phyloP scores from a whole-genome alignment of 371 early-diverging fungal genomes.

The Actinomortierella wolfii region DNA sequence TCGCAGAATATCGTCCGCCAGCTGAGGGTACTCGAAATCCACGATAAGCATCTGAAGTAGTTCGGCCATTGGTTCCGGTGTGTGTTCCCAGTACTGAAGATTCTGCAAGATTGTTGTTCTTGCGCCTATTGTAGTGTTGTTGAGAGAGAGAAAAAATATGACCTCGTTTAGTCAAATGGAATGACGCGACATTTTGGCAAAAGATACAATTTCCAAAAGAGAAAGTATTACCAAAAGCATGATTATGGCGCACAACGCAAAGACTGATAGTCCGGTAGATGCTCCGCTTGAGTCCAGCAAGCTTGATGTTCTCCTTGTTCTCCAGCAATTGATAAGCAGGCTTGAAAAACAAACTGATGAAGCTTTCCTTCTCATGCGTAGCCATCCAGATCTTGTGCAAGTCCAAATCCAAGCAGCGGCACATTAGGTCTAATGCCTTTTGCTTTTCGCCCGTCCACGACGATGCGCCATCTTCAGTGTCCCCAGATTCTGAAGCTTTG shows the following conservation, averaged over 20 bases:
- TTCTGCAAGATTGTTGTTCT: constrained; percentile 86
- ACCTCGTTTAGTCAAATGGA: not conserved
- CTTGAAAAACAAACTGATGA: constrained; percentile 86
- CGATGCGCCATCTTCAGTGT: constrained; percentile 48
- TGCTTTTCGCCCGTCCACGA: constrained; percentile 66
- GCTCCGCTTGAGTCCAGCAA: constrained; percentile 55
- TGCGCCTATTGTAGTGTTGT: constrained; percentile 52
- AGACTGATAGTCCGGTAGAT: constrained; percentile 67
- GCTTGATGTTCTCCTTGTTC: constrained; percentile 69
- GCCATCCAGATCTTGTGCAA: constrained; percentile 81
- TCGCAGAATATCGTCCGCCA: constrained; percentile 83
- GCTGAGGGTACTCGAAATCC: constrained; percentile 67
- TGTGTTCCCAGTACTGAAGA: constrained; percentile 91
- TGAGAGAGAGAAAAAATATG: no score
- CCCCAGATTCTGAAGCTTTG: constrained; percentile 38
- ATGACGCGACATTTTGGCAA: not conserved
- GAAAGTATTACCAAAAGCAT: constrained; percentile 75
- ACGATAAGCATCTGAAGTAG: constrained; percentile 70
- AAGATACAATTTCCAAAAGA: constrained; percentile 4
- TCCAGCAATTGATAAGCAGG: constrained; percentile 85
- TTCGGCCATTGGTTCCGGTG: constrained; percentile 91
- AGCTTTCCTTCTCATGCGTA: constrained; percentile 75
- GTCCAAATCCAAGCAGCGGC: constrained; percentile 64
- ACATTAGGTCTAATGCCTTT: constrained; percentile 58
- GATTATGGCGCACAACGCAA: constrained; percentile 75